Evolutionary conservation across 805 yeast species (phyloP).

Genomic region (Kurtzmaniella cleridarum): DNA sequence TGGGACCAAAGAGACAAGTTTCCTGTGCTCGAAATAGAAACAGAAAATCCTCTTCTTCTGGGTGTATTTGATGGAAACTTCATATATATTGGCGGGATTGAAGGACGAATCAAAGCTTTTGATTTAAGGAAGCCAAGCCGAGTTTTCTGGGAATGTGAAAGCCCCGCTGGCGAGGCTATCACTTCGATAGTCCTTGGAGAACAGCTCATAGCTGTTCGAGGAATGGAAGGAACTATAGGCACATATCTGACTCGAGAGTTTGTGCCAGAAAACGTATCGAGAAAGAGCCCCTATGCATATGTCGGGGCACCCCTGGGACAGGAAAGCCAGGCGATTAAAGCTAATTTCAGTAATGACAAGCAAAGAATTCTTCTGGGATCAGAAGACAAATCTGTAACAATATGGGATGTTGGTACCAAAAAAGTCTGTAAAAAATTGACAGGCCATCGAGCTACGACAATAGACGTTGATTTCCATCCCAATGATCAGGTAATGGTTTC

Average conservation of each 20-base stretch:
- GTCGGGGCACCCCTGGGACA: constrained; percentile 54
- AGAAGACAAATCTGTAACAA: constrained; percentile 49
- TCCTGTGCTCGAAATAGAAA: constrained; percentile 32
- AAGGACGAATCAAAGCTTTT: constrained; percentile 55
- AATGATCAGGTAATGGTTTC: constrained; percentile 35
- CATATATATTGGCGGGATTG: constrained; percentile 62
- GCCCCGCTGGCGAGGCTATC: constrained; percentile 41
- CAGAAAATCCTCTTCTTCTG: constrained; percentile 57
- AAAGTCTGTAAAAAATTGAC: constrained; percentile 41
- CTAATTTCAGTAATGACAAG: constrained; percentile 40
- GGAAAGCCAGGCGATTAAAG: constrained; percentile 49
- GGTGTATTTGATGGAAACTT: constrained; percentile 34
- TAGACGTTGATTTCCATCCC: constrained; percentile 56
- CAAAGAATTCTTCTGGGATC: constrained; percentile 52
- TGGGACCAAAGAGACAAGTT: constrained; percentile 66
- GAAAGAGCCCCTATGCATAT: constrained; percentile 43
- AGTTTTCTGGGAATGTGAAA: constrained; percentile 43
- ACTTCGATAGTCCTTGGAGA: constrained; percentile 51
- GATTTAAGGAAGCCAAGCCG: constrained; percentile 44
- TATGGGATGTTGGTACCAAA: constrained; percentile 57
- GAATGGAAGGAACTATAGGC: constrained; percentile 53
- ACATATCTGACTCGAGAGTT: constrained; percentile 50
- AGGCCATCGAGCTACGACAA: constrained; percentile 60
- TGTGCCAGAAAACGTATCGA: constrained; percentile 32
- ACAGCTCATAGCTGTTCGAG: constrained; percentile 43